These are phyloP conservation scores for Perilla frutescens DNA, from an alignment of 257 asterid species.

Conservation along the genomic window DNA sequence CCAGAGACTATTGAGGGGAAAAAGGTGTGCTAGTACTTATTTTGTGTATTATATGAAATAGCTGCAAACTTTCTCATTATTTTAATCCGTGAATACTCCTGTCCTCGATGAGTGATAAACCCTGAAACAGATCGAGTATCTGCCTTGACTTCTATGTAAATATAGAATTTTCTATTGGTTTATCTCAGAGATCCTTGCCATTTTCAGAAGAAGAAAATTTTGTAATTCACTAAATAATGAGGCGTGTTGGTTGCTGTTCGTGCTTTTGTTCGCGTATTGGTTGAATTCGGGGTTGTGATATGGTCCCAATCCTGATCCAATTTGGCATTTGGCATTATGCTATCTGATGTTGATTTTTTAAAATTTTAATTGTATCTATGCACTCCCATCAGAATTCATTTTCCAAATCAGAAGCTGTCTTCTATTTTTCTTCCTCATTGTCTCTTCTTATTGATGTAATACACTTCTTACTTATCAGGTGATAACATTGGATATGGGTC, in stretches of 20 bases:
- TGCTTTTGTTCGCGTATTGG: too few species aligned
- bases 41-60: too few species aligned
- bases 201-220: too few species aligned
- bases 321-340: too few species aligned
- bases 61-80: neutral
- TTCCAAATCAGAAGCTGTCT: neutral
- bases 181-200: too few species aligned
- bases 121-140: neutral
- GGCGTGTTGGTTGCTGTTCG: too few species aligned
- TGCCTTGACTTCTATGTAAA: too few species aligned
- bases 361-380: neutral
- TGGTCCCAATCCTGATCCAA: too few species aligned
- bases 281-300: too few species aligned
- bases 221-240: too few species aligned
- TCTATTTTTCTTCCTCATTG: neutral
- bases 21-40: constrained; percentile 54
- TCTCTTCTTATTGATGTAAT: too few species aligned
- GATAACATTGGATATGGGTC: constrained; percentile 38
- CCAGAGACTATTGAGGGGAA: constrained; percentile 98
- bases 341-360: neutral
- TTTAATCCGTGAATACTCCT: neutral
- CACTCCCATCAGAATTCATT: neutral
- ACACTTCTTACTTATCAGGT: constrained; percentile 34
- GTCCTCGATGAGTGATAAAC: neutral
- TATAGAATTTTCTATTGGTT: too few species aligned